phyloP scores from a whole-genome alignment of 805 yeast genomes.

The Candida palmyrensis region DNA sequence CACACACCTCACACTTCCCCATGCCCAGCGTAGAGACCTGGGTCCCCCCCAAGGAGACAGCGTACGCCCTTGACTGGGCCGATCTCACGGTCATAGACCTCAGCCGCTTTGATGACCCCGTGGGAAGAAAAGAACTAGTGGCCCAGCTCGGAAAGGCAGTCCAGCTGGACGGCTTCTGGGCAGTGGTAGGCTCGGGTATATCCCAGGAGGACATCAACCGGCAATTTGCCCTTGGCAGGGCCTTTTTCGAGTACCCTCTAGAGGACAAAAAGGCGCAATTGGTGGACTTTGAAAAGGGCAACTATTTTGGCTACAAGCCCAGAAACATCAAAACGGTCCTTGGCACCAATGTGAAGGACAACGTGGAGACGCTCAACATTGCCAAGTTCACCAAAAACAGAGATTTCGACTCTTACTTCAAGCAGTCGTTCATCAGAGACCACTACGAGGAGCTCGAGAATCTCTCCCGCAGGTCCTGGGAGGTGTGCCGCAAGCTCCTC shows the following conservation, averaged over 20 bases:
- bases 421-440: conserved; percentile 18
- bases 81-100: conserved; percentile 23
- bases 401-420: conserved; percentile 13
- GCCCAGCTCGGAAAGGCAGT: conserved; percentile 20
- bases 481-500: conserved; percentile 19
- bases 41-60: conserved; percentile 21
- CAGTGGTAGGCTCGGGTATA: conserved; percentile 20
- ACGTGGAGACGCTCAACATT: conserved; percentile 25
- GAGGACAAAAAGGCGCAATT: conserved; percentile 21
- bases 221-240: conserved; percentile 22
- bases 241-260: conserved; percentile 19
- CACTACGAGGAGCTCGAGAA: conserved; percentile 15
- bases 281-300: conserved; percentile 23
- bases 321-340: conserved; percentile 26
- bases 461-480: conserved; percentile 18
- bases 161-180: conserved; percentile 28
- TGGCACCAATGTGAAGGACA: conserved; percentile 23
- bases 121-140: conserved; percentile 22
- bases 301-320: conserved; percentile 28
- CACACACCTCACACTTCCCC: no score
- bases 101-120: conserved; percentile 19
- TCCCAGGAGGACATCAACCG: conserved; percentile 19
- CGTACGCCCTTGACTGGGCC: conserved; percentile 26
- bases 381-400: conserved; percentile 25
- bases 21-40: no score